phyloP scores from a whole-genome alignment of 1,284 basidiomycete species.

The Lignosus rhinocerotis region DNA sequence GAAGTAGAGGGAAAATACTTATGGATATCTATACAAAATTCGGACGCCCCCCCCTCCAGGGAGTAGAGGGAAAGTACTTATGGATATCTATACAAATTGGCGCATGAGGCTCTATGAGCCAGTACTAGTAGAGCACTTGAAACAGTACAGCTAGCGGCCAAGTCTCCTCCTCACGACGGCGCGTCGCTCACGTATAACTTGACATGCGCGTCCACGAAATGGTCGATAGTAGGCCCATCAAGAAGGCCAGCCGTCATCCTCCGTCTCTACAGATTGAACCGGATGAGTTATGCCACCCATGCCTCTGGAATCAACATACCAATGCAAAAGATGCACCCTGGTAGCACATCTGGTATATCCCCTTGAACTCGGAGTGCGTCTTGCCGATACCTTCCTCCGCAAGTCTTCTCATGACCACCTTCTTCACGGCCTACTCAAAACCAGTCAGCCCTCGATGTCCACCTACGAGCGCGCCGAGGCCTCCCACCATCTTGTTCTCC shows the following conservation, averaged over 20 bases:
- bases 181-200: slow-evolving; percentile 23
- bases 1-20: too few species aligned
- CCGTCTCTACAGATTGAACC: slow-evolving; percentile 46
- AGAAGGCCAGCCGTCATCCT: slow-evolving; percentile 67
- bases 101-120: background rate
- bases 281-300: slow-evolving; percentile 1
- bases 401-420: slow-evolving; percentile 40
- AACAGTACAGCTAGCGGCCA: background rate
- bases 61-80: too few species aligned
- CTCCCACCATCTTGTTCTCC: slow-evolving; percentile 44
- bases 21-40: too few species aligned
- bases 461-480: background rate
- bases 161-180: background rate
- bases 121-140: background rate
- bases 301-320: slow-evolving; percentile 21
- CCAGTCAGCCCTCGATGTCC: background rate
- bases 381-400: slow-evolving; percentile 48
- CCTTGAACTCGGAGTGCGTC: slow-evolving; percentile 55
- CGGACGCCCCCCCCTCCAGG: too few species aligned
- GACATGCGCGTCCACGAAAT: slow-evolving; percentile 34
- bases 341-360: slow-evolving; percentile 35
- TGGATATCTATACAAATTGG: too few species aligned
- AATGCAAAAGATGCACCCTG: slow-evolving; percentile 36
- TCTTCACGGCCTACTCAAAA: slow-evolving; percentile 44
- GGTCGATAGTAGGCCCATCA: slow-evolving; percentile 56